Conservation (phyloP, 306 rosid species). For the Chamaecrista fasciculata region DNA sequence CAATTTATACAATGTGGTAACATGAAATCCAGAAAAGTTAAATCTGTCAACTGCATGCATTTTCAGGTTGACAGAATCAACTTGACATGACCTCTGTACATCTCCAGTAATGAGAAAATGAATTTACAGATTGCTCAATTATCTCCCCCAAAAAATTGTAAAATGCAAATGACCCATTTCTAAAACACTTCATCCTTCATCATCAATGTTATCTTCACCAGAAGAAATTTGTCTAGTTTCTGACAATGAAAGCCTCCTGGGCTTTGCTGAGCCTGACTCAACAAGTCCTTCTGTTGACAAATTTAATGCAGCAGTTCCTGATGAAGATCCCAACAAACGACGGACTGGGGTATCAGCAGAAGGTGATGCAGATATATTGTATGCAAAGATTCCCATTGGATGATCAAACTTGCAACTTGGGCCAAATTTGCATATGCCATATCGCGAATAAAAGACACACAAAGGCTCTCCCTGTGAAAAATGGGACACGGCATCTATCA, state of each 20-base stretch:
- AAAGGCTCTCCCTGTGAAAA: slow-evolving; percentile 81
- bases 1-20: slow-evolving; percentile 74
- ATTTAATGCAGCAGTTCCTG: slow-evolving; percentile 70
- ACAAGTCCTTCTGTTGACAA: slow-evolving; percentile 81
- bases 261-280: slow-evolving; percentile 65
- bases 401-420: slow-evolving; percentile 99
- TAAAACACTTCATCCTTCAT: slow-evolving; percentile 65
- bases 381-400: slow-evolving; percentile 87
- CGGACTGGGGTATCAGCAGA: slow-evolving; percentile 60
- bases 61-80: slow-evolving; percentile 55
- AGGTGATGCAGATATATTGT: slow-evolving; percentile 62
- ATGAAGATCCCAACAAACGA: slow-evolving; percentile 72
- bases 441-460: slow-evolving; percentile 94
- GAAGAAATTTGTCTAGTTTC: slow-evolving; percentile 81
- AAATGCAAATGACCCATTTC: slow-evolving; percentile 47
- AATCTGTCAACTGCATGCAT: slow-evolving; percentile 57
- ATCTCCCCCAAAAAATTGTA: slow-evolving; percentile 61
- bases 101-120: slow-evolving; percentile 73
- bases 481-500: slow-evolving; percentile 31
- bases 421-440: slow-evolving; percentile 97
- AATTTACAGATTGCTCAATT: slow-evolving; percentile 75
- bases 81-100: slow-evolving; percentile 71
- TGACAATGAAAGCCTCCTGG: slow-evolving; percentile 75
- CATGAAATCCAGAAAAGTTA: slow-evolving; percentile 62
- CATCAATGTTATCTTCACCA: slow-evolving; percentile 68